Conservation (phyloP, 768 basidiomycete genomes). For the Amanita pallidorosea region DNA sequence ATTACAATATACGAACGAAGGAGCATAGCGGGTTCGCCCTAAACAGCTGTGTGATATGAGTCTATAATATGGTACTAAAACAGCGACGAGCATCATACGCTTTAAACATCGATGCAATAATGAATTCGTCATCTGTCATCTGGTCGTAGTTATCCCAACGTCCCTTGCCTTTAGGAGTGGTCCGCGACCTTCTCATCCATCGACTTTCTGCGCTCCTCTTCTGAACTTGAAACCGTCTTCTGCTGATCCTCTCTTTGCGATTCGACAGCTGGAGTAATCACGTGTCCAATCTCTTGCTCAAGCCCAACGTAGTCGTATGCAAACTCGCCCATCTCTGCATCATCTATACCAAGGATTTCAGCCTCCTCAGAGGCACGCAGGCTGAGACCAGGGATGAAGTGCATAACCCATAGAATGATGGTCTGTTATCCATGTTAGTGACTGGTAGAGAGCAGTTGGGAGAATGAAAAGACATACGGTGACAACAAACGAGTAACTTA, state of each 20-base stretch:
- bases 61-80: no score
- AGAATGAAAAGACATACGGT: constrained; percentile 37
- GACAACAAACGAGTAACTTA: constrained; percentile 65
- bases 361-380: constrained; percentile 56
- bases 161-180: not conserved
- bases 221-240: not conserved
- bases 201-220: not conserved
- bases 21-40: no score
- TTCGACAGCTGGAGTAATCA: not conserved
- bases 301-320: constrained; percentile 81
- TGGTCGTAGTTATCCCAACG: not conserved
- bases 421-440: constrained; percentile 29
- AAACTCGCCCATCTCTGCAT: constrained; percentile 83
- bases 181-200: not conserved
- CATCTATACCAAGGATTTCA: constrained; percentile 82
- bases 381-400: constrained; percentile 70
- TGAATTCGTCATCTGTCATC: no score
- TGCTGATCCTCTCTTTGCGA: not conserved
- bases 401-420: constrained; percentile 81
- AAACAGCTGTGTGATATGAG: no score
- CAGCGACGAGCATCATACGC: no score
- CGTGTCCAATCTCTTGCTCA: constrained; percentile 44
- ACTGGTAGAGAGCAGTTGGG: not conserved
- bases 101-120: not conserved
- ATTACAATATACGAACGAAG: no score